Conservation (phyloP, 2,329 filamentous ascomycete species). For the Dactylella cylindrospora region DNA sequence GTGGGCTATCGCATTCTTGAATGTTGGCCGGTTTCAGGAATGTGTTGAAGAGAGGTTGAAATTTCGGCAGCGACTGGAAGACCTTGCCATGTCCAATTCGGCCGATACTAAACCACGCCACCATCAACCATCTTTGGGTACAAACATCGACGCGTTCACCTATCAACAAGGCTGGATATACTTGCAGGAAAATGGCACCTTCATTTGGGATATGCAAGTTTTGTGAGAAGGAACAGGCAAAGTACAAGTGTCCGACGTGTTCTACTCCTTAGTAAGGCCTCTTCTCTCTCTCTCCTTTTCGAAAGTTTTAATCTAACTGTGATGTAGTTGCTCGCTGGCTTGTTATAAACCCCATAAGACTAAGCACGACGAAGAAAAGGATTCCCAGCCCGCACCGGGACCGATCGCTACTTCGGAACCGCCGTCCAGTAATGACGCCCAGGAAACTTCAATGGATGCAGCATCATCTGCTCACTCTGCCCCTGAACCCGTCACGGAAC, state of each 20-base stretch:
- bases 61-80: slow-evolving; percentile 4
- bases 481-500: slow-evolving; percentile 11
- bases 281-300: background rate
- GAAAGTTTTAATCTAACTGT: slow-evolving; percentile 1
- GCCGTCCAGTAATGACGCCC: slow-evolving; percentile 4
- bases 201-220: slow-evolving; percentile 43
- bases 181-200: slow-evolving; percentile 39
- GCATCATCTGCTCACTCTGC: slow-evolving; percentile 14
- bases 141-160: slow-evolving; percentile 11
- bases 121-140: slow-evolving; percentile 15
- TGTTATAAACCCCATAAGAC: slow-evolving; percentile 44
- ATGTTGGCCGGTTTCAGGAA: background rate
- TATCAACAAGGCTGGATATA: slow-evolving; percentile 3
- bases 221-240: slow-evolving; percentile 43
- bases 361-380: slow-evolving; percentile 42
- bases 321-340: slow-evolving; percentile 29
- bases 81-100: slow-evolving; percentile 2
- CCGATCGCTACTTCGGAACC: slow-evolving; percentile 10
- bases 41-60: slow-evolving; percentile 42
- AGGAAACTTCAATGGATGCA: slow-evolving; percentile 22
- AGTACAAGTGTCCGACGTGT: slow-evolving; percentile 43
- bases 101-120: slow-evolving; percentile 2
- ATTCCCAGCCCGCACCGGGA: slow-evolving; percentile 11
- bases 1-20: slow-evolving; percentile 22
- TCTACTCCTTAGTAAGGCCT: slow-evolving; percentile 39